A percentile compares a stretch with the other conserved stretches of the same genome.
phyloP scores from a whole-genome alignment of 169 alveolate genomes.

The Eimeria zaria region DNA sequence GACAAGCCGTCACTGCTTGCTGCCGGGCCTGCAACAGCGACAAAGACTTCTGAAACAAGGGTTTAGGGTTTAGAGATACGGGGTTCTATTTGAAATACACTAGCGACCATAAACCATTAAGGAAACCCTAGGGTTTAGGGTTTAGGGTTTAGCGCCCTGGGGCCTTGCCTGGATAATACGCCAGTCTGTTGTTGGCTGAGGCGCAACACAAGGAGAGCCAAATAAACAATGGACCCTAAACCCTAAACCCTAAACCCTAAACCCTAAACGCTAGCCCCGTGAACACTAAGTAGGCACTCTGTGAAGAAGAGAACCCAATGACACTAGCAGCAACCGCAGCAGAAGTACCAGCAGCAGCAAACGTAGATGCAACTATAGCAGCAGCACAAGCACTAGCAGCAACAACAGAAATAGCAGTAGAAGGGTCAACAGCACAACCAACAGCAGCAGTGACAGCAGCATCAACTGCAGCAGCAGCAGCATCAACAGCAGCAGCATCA shows the following conservation, averaged over 20 bases:
- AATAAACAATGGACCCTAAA: neutral
- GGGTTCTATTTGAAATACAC: neutral
- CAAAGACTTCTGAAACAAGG: neutral
- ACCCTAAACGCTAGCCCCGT: neutral
- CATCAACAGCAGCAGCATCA: too few species aligned
- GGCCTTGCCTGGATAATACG: conserved; percentile 6
- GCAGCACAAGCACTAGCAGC: too few species aligned
- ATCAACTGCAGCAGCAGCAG: neutral
- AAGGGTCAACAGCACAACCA: too few species aligned
- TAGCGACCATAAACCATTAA: neutral
- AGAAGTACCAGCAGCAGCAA: neutral
- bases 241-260: conserved; percentile 38
- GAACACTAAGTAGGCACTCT: neutral
- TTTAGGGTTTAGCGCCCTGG: neutral
- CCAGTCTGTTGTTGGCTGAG: conserved; percentile 61
- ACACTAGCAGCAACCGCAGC: too few species aligned
- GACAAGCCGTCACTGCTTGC: conserved; percentile 21
- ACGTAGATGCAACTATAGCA: neutral
- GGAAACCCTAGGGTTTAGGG: conserved; percentile 12
- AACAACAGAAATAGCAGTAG: too few species aligned
- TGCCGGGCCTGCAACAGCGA: conserved; percentile 44
- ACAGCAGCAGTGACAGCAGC: neutral
- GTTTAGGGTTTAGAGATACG: conserved; percentile 7
- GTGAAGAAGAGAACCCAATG: neutral
- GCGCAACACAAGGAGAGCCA: neutral